Evolutionary conservation across 768 basidiomycete species (phyloP).

Genomic region (Tephrocybe sp.): DNA sequence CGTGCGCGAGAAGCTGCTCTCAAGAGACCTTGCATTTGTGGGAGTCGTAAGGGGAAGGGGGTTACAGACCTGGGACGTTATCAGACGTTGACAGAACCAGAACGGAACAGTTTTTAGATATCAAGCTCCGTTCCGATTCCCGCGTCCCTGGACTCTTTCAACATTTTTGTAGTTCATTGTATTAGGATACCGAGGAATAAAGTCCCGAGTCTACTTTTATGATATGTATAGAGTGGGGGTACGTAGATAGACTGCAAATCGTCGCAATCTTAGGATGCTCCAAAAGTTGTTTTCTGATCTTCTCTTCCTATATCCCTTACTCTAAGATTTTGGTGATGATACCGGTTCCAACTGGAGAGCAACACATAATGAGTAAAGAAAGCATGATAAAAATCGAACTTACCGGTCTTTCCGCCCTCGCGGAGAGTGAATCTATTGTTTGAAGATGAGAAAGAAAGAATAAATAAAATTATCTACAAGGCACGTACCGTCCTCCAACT

Average conservation of each 20-base stretch:
- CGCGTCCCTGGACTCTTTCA: background rate
- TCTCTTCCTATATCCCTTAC: constrained; percentile 5
- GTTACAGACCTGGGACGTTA: background rate
- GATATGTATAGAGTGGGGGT: constrained; percentile 17
- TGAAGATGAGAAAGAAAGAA: constrained; percentile 6
- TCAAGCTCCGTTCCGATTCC: constrained; percentile 5
- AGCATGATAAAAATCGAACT: constrained; percentile 12
- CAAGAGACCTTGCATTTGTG: constrained; percentile 40
- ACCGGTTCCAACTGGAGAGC: constrained; percentile 80
- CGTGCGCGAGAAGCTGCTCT: constrained; percentile 29
- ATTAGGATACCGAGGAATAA: constrained; percentile 5
- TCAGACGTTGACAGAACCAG: background rate
- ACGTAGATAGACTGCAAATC: constrained; percentile 1
- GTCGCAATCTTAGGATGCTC: no score
- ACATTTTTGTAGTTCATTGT: no score
- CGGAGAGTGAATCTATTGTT: constrained; percentile 76
- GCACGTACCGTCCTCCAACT: constrained; percentile 68
- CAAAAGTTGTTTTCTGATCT: background rate
- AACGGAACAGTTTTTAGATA: background rate
- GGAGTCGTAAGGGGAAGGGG: background rate
- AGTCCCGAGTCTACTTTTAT: constrained; percentile 16
- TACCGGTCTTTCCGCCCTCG: constrained; percentile 93
- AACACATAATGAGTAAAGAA: background rate
- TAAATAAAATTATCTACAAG: background rate
- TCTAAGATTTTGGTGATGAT: constrained; percentile 85